A percentile compares a stretch with the other conserved stretches of the same genome.
phyloP scores from a whole-genome alignment of 192 early-diverging fungal species.

The Thoreauomyces humboldtii region DNA sequence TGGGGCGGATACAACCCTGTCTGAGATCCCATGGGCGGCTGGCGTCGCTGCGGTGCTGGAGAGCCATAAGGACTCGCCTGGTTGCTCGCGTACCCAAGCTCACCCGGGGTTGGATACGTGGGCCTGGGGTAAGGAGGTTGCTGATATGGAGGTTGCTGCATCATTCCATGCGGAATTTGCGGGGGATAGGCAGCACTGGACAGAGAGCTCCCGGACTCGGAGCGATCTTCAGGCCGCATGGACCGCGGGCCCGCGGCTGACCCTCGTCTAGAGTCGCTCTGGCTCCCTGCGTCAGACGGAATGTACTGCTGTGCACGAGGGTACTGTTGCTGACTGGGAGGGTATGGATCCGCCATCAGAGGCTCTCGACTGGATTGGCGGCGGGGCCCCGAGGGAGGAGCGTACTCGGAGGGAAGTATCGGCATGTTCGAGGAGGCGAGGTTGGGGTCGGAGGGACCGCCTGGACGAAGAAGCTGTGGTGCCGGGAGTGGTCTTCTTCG shows the following conservation, averaged over 20 bases:
- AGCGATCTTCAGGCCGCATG: slow-evolving; percentile 2
- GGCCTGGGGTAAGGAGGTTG: not conserved
- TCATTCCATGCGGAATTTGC: not conserved
- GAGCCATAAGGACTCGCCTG: not conserved
- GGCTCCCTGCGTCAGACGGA: slow-evolving; percentile 3
- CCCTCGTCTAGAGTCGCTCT: not conserved
- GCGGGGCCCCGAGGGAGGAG: not conserved
- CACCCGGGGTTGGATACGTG: not conserved
- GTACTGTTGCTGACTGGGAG: not conserved
- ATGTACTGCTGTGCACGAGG: slow-evolving; percentile 13
- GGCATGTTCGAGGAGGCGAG: not conserved
- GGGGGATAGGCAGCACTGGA: not conserved
- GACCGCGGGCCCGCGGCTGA: slow-evolving; percentile 6
- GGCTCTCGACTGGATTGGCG: not conserved
- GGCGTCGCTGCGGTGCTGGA: not conserved
- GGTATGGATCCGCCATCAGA: not conserved
- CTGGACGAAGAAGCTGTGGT: not conserved
- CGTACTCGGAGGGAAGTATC: not conserved
- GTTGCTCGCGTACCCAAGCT: no score
- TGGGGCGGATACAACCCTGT: no score
- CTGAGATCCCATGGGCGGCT: not conserved
- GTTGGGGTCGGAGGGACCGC: slow-evolving; percentile 7
- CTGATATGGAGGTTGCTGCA: not conserved
- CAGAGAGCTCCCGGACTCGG: not conserved
- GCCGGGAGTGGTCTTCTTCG: slow-evolving; percentile 12